Evolutionary conservation across 495 filamentous ascomycete genomes (phyloP), one percentile per base, ranked within the genome.

Genomic region (Articulospora tetracladia): DNA sequence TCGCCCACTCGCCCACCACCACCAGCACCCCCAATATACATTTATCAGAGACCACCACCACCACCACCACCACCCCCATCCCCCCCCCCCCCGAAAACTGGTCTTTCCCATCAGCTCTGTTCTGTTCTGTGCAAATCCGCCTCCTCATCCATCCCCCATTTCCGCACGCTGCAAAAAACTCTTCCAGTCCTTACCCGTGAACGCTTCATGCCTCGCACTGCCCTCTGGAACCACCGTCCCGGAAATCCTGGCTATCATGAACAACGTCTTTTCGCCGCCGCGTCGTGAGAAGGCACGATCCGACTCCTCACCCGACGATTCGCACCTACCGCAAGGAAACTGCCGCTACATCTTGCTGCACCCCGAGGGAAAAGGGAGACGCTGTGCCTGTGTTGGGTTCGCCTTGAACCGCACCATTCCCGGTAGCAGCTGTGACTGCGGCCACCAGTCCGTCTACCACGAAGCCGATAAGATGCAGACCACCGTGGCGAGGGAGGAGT

Each of bases 391-490:
- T 51, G 79, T 79, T 54, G 67, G 74, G 67, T 83, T 83, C 68
- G 73, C 73, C n/a, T 73, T 77, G 62, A 81, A 82, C 64, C 72
- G 70, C 41, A 66, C 69, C 27, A 74, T 79, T 32, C 79, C 79
- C 1, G 73, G 80, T 34, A 75, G 77, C 46, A 76, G 69, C 20
- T 83, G 80, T 59, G 73, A 80, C 20, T 83, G 80, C 61, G 80
- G 80, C 20, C 80, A 83, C 62, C 75, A 78, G 51, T 78, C 80
- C 26, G 81, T 79, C 60, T 83, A 76, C 61, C 80, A 83, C 66
- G 70, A 73, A 52, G 73, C 72, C 50, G 74, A 76, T 15, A 68
- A 65, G 52, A 62, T 62, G 47, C 30, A 77, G 56, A 51, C 72
- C 66, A 56, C 73, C 65, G 36, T 62, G 13, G 60, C 66, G 36